Percentiles rank a stretch among this genome's conserved stretches.
Evolutionary conservation across 805 yeast genomes (phyloP).

Genomic region (Ogataea wickerhamii): DNA sequence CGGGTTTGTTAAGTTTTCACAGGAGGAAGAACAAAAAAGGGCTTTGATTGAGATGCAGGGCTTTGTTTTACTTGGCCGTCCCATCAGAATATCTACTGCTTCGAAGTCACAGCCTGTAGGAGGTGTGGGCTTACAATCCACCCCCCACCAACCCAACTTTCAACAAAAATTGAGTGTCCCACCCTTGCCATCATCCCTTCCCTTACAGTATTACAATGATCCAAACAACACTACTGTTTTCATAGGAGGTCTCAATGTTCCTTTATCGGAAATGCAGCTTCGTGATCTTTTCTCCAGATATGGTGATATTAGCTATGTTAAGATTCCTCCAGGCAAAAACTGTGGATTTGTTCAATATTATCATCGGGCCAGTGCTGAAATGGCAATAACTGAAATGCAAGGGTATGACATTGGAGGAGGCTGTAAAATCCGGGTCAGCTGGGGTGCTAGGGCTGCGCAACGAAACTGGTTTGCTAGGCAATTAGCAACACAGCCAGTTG

Average conservation of each 20-base stretch:
- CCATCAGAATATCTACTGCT: slow-evolving; percentile 74
- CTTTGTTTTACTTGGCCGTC: slow-evolving; percentile 60
- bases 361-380: slow-evolving; percentile 77
- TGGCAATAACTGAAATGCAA: slow-evolving; percentile 82
- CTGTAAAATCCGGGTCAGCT: slow-evolving; percentile 74
- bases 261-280: slow-evolving; percentile 59
- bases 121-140: background rate
- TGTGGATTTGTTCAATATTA: slow-evolving; percentile 88
- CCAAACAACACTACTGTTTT: slow-evolving; percentile 46
- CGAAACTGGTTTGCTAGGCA: slow-evolving; percentile 36
- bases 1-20: slow-evolving; percentile 80
- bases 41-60: slow-evolving; percentile 85
- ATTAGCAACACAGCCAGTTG: slow-evolving; percentile 27
- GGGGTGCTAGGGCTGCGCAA: slow-evolving; percentile 69
- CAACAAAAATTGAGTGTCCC: slow-evolving; percentile 18
- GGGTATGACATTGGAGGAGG: slow-evolving; percentile 80
- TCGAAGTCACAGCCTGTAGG: slow-evolving; percentile 32
- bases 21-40: slow-evolving; percentile 62
- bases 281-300: slow-evolving; percentile 57
- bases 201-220: slow-evolving; percentile 66
- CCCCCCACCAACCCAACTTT: slow-evolving; percentile 9
- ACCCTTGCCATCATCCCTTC: slow-evolving; percentile 38
- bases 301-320: slow-evolving; percentile 74
- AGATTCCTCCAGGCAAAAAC: slow-evolving; percentile 69
- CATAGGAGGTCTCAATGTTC: slow-evolving; percentile 66